phyloP scores from a whole-genome alignment of 768 basidiomycete species.

The Suillus spraguei region DNA sequence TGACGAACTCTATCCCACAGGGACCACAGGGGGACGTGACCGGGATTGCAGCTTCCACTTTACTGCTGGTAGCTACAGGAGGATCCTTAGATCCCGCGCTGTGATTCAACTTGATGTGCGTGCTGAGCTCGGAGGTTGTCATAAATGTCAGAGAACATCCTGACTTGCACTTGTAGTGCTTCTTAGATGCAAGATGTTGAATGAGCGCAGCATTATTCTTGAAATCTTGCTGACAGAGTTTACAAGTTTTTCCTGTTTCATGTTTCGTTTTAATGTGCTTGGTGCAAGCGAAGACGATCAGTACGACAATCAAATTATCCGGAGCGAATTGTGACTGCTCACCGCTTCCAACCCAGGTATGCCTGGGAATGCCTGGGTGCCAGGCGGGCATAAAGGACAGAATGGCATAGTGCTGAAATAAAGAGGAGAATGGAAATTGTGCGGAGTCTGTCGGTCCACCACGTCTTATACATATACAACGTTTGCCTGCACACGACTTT shows the following conservation, averaged over 20 bases:
- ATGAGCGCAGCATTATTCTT: background rate
- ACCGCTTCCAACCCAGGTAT: background rate
- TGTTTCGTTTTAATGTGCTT: slow-evolving; percentile 6
- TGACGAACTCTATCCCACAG: background rate
- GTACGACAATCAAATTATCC: background rate
- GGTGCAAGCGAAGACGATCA: background rate
- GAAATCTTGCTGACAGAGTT: slow-evolving; percentile 1
- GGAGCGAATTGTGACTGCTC: background rate
- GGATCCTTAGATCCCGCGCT: background rate
- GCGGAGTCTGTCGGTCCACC: background rate
- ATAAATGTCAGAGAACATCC: slow-evolving; percentile 7
- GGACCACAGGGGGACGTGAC: background rate
- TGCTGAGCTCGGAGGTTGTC: slow-evolving; percentile 7
- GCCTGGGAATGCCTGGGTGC: background rate
- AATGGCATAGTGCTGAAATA: slow-evolving; percentile 4
- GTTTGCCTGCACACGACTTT: slow-evolving; percentile 3
- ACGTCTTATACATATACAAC: slow-evolving; percentile 5
- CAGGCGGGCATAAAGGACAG: slow-evolving; percentile 8
- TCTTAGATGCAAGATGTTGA: slow-evolving; percentile 11
- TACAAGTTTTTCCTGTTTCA: background rate
- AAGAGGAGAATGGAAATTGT: background rate
- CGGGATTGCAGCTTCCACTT: background rate
- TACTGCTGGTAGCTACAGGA: background rate
- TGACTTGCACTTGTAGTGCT: slow-evolving; percentile 5
- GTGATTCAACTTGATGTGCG: background rate